Evolutionary conservation across 2,329 filamentous ascomycete species (phyloP).

Genomic region (Boeremia lycopersici): DNA sequence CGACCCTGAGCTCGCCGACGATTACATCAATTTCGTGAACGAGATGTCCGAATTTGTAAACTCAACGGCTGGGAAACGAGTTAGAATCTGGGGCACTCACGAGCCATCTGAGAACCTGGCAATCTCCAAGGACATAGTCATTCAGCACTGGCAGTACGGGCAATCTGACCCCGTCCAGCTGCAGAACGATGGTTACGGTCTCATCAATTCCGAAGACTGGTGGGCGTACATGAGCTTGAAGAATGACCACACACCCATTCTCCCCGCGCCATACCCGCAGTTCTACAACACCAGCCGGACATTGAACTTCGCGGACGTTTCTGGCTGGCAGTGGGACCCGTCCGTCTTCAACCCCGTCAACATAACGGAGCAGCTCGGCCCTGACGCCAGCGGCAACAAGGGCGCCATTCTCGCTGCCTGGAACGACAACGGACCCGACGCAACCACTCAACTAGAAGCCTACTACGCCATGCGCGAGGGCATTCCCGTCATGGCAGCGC

Average conservation of each 20-base stretch:
- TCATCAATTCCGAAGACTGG: constrained; percentile 58
- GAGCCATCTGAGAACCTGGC: constrained; percentile 50
- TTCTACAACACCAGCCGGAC: constrained; percentile 55
- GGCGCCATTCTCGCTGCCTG: constrained; percentile 52
- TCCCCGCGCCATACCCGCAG: constrained; percentile 55
- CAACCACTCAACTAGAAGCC: constrained; percentile 56
- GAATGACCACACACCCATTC: constrained; percentile 57
- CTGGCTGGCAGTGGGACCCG: constrained; percentile 55
- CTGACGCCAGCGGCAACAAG: constrained; percentile 37
- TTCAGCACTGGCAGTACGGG: constrained; percentile 58
- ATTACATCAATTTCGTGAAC: constrained; percentile 48
- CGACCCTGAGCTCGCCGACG: constrained; percentile 40
- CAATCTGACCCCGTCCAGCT: constrained; percentile 55
- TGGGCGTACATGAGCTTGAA: constrained; percentile 63
- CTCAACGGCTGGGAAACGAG: constrained; percentile 36
- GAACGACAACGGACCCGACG: constrained; percentile 58
- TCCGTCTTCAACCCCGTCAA: constrained; percentile 54
- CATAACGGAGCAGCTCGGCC: constrained; percentile 46
- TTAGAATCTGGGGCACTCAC: constrained; percentile 51
- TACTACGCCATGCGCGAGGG: constrained; percentile 56
- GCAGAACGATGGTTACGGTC: constrained; percentile 44
- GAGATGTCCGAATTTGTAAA: constrained; percentile 44
- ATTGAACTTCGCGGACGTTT: constrained; percentile 52
- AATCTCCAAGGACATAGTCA: constrained; percentile 49
- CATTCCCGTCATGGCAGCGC: constrained; percentile 52